Percentiles rank a stretch among this genome's conserved stretches.
These are phyloP conservation scores for Colletotrichum theobromicola DNA, from an alignment of 2,329 filamentous ascomycete genomes.

Conservation along the genomic window DNA sequence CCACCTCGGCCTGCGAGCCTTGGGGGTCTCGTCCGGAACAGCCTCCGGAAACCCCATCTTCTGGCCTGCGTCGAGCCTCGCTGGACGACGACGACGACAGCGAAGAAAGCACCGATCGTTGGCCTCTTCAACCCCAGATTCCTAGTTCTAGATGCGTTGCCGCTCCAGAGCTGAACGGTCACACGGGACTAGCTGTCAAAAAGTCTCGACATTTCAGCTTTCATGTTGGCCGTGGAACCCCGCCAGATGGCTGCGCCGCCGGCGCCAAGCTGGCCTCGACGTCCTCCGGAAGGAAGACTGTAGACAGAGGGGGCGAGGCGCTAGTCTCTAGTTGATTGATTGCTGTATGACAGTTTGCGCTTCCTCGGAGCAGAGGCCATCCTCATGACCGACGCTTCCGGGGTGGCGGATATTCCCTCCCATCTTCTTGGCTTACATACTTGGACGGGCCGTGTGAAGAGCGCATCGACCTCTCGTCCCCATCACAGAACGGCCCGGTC, in stretches of 20 bases:
- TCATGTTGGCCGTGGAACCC: not conserved
- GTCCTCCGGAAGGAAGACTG: not conserved
- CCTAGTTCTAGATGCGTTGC: not conserved
- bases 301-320: not conserved
- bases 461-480: not conserved
- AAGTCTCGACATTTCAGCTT: not conserved
- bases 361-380: not conserved
- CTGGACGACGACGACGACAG: not conserved
- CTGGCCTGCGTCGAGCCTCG: not conserved
- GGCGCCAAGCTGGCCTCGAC: not conserved
- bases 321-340: not conserved
- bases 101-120: not conserved
- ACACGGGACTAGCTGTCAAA: not conserved
- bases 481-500: not conserved
- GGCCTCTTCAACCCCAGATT: not conserved
- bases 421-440: not conserved
- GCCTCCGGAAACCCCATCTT: not conserved
- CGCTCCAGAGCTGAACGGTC: not conserved
- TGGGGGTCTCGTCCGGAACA: not conserved
- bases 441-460: not conserved
- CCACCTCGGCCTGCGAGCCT: not conserved
- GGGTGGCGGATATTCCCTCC: not conserved
- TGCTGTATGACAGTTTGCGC: not conserved
- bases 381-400: conserved; percentile 13
- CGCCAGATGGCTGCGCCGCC: not conserved